Evolutionary conservation across 2,329 filamentous ascomycete genomes (phyloP).

Genomic region (Akanthomyces muscarius): DNA sequence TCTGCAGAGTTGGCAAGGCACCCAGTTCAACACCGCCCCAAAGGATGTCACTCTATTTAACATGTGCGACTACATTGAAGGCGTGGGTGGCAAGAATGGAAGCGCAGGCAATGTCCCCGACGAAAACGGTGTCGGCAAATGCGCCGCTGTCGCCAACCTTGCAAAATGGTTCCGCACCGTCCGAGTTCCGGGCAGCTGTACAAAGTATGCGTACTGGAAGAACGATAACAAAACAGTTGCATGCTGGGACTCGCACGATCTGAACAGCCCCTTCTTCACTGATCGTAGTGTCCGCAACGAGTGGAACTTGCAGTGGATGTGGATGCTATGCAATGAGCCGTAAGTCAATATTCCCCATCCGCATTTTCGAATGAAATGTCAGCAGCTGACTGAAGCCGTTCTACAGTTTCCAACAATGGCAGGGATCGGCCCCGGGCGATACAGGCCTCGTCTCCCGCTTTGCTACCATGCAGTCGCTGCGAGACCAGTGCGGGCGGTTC

Average conservation of each 20-base stretch:
- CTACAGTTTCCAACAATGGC: conserved; percentile 13
- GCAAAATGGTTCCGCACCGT: conserved; percentile 9
- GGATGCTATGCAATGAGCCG: conserved; percentile 18
- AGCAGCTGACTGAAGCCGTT: background rate
- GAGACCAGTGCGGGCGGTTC: conserved; percentile 14
- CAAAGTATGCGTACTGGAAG: background rate
- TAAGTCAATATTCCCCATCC: background rate
- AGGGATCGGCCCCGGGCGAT: conserved; percentile 7
- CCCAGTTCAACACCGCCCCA: conserved; percentile 32
- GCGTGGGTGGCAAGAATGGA: background rate
- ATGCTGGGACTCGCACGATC: conserved; percentile 15
- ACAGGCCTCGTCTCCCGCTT: conserved; percentile 12
- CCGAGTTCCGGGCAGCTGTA: conserved; percentile 15
- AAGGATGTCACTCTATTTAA: conserved; percentile 27
- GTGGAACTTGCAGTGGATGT: conserved; percentile 14
- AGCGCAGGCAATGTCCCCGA: background rate
- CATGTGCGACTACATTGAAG: conserved; percentile 34
- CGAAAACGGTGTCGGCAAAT: conserved; percentile 8
- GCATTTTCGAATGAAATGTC: background rate
- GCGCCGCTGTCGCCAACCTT: conserved; percentile 4
- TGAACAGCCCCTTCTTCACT: conserved; percentile 3
- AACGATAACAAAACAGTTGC: background rate
- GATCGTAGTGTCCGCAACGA: conserved; percentile 10
- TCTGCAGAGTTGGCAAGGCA: conserved; percentile 35
- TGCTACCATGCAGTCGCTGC: conserved; percentile 1